Conservation (phyloP, 257 asterid genomes). For the Haberlea rhodopensis region DNA sequence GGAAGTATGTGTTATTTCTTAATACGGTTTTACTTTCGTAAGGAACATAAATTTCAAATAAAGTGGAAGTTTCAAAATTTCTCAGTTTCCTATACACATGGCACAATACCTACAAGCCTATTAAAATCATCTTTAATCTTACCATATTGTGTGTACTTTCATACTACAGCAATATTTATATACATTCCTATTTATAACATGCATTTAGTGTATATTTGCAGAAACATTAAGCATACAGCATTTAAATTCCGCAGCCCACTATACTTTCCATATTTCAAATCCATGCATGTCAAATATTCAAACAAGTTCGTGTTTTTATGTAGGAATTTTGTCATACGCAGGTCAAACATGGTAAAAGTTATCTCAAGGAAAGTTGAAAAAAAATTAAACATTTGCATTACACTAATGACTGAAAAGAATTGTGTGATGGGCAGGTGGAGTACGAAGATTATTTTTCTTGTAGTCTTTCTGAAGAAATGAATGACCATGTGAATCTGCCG, state of each 20-base stretch:
- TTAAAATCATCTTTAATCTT: conserved; percentile 28
- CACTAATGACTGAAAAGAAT: background rate
- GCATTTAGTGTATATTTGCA: background rate
- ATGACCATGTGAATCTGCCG: too few relatives aligned
- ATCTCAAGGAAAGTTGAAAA: too few relatives aligned
- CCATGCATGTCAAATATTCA: background rate
- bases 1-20: too few relatives aligned
- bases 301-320: background rate
- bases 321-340: too few relatives aligned
- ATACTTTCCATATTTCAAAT: background rate
- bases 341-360: too few relatives aligned
- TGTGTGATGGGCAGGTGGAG: background rate
- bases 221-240: background rate
- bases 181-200: background rate
- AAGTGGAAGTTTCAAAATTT: conserved; percentile 18
- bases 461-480: background rate
- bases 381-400: too few relatives aligned
- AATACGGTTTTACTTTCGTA: too few relatives aligned
- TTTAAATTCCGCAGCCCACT: conserved; percentile 15
- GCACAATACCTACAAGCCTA: conserved; percentile 25
- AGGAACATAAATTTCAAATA: conserved; percentile 26
- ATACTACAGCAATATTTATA: conserved; percentile 11
- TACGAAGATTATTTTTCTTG: background rate
- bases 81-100: conserved; percentile 21
- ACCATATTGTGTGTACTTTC: conserved; percentile 24